Evolutionary conservation across 306 rosid species (phyloP), one percentile per base, ranked within the genome.

Genomic region (Sphenostylis stenocarpa): DNA sequence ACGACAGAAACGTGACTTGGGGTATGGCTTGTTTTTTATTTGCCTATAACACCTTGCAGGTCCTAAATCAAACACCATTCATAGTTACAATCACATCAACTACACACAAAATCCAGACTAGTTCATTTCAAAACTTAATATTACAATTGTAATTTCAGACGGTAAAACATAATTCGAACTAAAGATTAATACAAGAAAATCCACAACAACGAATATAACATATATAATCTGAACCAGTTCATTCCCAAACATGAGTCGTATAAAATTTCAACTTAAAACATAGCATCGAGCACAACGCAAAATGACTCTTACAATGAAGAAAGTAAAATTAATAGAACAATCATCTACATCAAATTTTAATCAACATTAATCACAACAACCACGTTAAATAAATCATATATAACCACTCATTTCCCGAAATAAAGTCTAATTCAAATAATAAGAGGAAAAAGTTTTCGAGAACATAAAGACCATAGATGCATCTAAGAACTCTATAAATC

Each of bases 11-110:
- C 98, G 90, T 14, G 98, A 93, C 68, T 91, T 93, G 0, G 98
- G 98, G 53, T 93, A 93, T 0, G 98, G 95, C 55, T 91, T 91
- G 84, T 91, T 93, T 51, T 93, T 89, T 3, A 93, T 93, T 62
- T 91, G 97, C 3, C 95, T 81, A 52, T 93, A 90, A 77, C 96
- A 93, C 44, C 98, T 87, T 1, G 94, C 96, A n/a, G 95, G 98
- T 78, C 95, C 96, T 93, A 31, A 39, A 80, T 36, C 14, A 58
- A 44, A 74, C 41, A 83, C 14, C n/a, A 67, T 43, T 26, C n/a
- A 26, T 4, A 15, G 26, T 48, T 56, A 70, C 11, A 21, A 45
- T 47, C 48, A 34, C 5, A 36, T 0, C 41, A 4, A 21, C 1
- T 23, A 62, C 38, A 53, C 10, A 58, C 38, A 60, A 58, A 49